Evolutionary conservation across 1,284 basidiomycete genomes (phyloP).

Genomic region (Violaceomyces palustris): DNA sequence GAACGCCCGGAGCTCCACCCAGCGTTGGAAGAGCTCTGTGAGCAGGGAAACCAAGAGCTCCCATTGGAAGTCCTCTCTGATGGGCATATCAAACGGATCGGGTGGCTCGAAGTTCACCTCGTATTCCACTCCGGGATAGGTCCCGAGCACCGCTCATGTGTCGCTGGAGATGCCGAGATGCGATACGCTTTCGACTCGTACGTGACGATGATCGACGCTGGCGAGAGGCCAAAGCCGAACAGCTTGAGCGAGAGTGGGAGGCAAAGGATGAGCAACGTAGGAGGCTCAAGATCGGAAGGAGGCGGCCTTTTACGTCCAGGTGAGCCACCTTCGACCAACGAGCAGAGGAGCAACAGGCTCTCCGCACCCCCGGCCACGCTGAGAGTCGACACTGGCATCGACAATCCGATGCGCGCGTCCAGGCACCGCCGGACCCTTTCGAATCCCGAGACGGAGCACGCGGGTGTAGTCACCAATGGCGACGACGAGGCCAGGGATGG

Average conservation of each 20-base stretch:
- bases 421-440: no score
- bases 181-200: slow-evolving; percentile 38
- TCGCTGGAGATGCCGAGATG: slow-evolving; percentile 38
- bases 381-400: not conserved
- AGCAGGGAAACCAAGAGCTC: slow-evolving; percentile 4
- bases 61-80: slow-evolving; percentile 12
- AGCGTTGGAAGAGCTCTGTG: slow-evolving; percentile 32
- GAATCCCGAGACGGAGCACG: no score
- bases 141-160: slow-evolving; percentile 28
- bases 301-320: not conserved
- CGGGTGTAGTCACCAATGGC: no score
- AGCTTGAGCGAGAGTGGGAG: slow-evolving; percentile 8
- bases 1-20: slow-evolving; percentile 11
- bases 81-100: slow-evolving; percentile 16
- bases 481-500: no score
- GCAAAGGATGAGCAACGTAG: not conserved
- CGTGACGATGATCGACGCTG: slow-evolving; percentile 25
- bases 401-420: not conserved
- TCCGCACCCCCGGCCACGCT: not conserved
- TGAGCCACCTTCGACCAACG: not conserved
- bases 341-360: not conserved
- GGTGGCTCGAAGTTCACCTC: slow-evolving; percentile 37
- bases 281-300: no score
- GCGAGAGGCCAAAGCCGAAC: slow-evolving; percentile 24
- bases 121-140: slow-evolving; percentile 37